phyloP scores from a whole-genome alignment of 768 basidiomycete species.

The Naganishia antarctica region DNA sequence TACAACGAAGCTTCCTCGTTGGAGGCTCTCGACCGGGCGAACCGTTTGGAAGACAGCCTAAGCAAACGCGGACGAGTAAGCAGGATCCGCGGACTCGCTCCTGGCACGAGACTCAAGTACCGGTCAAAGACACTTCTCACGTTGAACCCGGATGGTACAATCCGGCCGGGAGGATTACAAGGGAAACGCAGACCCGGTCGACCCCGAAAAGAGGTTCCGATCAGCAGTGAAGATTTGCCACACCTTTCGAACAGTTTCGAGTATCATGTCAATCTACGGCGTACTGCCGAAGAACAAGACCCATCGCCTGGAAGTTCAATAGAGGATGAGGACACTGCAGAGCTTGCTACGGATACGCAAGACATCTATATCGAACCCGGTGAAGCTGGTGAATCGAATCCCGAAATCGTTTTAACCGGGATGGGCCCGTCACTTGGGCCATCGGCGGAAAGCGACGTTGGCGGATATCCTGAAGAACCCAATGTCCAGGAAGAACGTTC shows the following conservation, averaged over 20 bases:
- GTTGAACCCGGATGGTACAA: conserved; percentile 24
- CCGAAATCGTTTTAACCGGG: conserved; percentile 12
- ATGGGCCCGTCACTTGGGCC: conserved; percentile 16
- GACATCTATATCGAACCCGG: conserved; percentile 1
- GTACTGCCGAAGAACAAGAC: not conserved
- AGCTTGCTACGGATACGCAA: not conserved
- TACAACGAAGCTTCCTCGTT: not conserved
- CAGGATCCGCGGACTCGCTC: not conserved
- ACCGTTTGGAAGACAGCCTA: not conserved
- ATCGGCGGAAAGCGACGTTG: not conserved
- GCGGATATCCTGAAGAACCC: not conserved
- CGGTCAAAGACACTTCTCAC: conserved; percentile 23
- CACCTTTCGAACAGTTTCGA: not conserved
- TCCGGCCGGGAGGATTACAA: conserved; percentile 21
- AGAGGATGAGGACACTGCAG: not conserved
- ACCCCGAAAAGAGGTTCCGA: not conserved
- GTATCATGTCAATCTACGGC: conserved; percentile 11
- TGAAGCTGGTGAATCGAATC: conserved; percentile 5
- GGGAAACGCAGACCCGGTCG: conserved; percentile 18
- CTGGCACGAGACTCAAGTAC: conserved; percentile 2
- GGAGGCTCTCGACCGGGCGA: not conserved
- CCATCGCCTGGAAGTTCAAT: not conserved
- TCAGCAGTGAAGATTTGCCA: not conserved
- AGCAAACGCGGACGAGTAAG: not conserved
- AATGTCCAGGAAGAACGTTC: not conserved